These are phyloP conservation scores for Xylaria digitata DNA, from an alignment of 2,329 filamentous ascomycete species.

Conservation along the genomic window DNA sequence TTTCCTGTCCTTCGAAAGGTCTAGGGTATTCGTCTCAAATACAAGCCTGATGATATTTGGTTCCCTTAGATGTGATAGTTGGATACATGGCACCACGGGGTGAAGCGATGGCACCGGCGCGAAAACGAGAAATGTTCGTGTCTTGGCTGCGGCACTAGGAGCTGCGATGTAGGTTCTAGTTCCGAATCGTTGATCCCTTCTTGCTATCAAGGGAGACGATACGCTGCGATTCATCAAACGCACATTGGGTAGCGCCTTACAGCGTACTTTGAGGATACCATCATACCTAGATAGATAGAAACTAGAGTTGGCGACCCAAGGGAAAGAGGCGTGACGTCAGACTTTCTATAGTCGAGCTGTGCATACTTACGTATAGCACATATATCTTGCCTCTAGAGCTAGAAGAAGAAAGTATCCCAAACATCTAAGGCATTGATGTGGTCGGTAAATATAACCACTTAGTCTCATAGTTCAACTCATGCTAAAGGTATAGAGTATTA, in stretches of 20 bases:
- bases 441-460: neutral
- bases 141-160: neutral
- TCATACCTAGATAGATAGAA: neutral
- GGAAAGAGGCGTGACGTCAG: neutral
- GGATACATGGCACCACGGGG: conserved; percentile 25
- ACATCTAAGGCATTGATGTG: neutral
- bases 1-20: conserved; percentile 52
- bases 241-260: neutral
- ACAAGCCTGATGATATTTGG: conserved; percentile 23
- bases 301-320: neutral
- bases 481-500: too few relatives aligned
- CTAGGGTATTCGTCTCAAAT: conserved; percentile 3
- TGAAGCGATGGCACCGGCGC: conserved; percentile 31
- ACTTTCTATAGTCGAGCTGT: neutral
- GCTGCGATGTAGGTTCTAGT: neutral
- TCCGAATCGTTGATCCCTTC: neutral
- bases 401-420: neutral
- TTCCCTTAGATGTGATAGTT: neutral
- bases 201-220: neutral
- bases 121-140: conserved; percentile 26
- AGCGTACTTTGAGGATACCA: neutral
- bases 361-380: neutral
- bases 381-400: too few relatives aligned
- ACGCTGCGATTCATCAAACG: neutral
- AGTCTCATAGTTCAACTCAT: too few relatives aligned